Percentiles rank a stretch among this genome's conserved stretches.
Conservation (phyloP, 257 asterid genomes). For the Leonotis leonurus region DNA sequence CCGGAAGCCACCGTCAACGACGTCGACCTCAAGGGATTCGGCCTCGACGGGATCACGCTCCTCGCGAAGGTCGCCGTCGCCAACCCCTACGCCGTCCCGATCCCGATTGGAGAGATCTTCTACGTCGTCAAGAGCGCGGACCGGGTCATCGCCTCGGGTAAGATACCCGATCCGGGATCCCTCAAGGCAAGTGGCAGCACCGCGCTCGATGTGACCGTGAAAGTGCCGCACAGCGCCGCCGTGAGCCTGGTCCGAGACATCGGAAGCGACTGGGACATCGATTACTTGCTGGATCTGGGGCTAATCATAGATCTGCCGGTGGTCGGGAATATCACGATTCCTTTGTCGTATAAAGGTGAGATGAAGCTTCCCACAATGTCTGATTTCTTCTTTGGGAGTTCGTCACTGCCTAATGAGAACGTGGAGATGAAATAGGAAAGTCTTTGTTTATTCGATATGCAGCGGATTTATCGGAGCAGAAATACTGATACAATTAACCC, state of each 20-base stretch:
- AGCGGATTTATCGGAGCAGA: too few relatives aligned
- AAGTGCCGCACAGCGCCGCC: slow-evolving; percentile 62
- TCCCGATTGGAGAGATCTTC: slow-evolving; percentile 59
- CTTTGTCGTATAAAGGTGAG: slow-evolving; percentile 56
- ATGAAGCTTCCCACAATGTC: slow-evolving; percentile 65
- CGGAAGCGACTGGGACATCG: slow-evolving; percentile 77
- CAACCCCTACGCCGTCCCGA: slow-evolving; percentile 55
- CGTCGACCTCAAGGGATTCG: slow-evolving; percentile 51
- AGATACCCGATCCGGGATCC: slow-evolving; percentile 68
- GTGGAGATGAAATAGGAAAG: background rate
- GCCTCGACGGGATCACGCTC: too few relatives aligned
- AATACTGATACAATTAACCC: too few relatives aligned
- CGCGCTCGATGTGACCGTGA: slow-evolving; percentile 43
- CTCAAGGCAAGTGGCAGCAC: slow-evolving; percentile 46
- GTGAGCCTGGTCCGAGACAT: slow-evolving; percentile 48
- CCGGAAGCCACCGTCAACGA: slow-evolving; percentile 58
- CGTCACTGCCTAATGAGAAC: background rate
- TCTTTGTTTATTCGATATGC: too few relatives aligned
- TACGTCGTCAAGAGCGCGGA: slow-evolving; percentile 45
- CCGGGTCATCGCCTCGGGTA: slow-evolving; percentile 44
- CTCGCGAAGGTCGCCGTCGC: slow-evolving; percentile 41
- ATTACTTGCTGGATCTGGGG: slow-evolving; percentile 46
- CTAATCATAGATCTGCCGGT: slow-evolving; percentile 58
- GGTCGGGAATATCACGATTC: slow-evolving; percentile 52
- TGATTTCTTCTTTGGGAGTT: slow-evolving; percentile 28